These are phyloP conservation scores for Epichloe coenophiala DNA, from an alignment of 2,329 filamentous ascomycete genomes.

Conservation along the genomic window DNA sequence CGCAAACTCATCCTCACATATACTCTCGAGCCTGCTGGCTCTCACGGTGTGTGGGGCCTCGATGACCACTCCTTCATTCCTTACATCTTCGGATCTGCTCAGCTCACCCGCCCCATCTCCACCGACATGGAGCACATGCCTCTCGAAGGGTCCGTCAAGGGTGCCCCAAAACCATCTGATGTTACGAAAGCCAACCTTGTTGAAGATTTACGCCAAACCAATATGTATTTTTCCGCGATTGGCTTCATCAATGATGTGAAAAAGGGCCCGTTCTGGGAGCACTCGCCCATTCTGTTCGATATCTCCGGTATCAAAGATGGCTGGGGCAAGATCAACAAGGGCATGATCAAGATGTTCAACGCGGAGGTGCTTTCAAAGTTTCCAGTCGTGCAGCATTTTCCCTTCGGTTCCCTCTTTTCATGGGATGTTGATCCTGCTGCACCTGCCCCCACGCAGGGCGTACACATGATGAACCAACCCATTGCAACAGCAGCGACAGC, in stretches of 20 bases:
- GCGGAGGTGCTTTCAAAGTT: slow-evolving; percentile 94
- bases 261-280: slow-evolving; percentile 90
- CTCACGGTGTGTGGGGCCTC: slow-evolving; percentile 96
- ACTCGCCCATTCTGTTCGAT: slow-evolving; percentile 88
- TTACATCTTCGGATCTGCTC: slow-evolving; percentile 90
- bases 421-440: slow-evolving; percentile 59
- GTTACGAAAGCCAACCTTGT: slow-evolving; percentile 54
- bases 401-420: slow-evolving; percentile 66
- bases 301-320: slow-evolving; percentile 81
- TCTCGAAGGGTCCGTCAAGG: slow-evolving; percentile 61
- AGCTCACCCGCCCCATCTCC: slow-evolving; percentile 64
- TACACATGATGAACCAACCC: slow-evolving; percentile 47
- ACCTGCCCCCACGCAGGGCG: slow-evolving; percentile 29
- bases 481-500: neutral
- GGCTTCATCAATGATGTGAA: slow-evolving; percentile 98
- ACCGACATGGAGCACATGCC: slow-evolving; percentile 48
- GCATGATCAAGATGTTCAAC: slow-evolving; percentile 99
- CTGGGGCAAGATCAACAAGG: slow-evolving; percentile 99
- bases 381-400: slow-evolving; percentile 95
- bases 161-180: slow-evolving; percentile 57
- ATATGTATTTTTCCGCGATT: slow-evolving; percentile 91
- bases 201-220: slow-evolving; percentile 48
- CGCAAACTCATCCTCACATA: slow-evolving; percentile 79
- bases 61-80: slow-evolving; percentile 92
- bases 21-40: slow-evolving; percentile 86